Evolutionary conservation across 306 rosid species (phyloP).

Genomic region (Mimosa pudica): DNA sequence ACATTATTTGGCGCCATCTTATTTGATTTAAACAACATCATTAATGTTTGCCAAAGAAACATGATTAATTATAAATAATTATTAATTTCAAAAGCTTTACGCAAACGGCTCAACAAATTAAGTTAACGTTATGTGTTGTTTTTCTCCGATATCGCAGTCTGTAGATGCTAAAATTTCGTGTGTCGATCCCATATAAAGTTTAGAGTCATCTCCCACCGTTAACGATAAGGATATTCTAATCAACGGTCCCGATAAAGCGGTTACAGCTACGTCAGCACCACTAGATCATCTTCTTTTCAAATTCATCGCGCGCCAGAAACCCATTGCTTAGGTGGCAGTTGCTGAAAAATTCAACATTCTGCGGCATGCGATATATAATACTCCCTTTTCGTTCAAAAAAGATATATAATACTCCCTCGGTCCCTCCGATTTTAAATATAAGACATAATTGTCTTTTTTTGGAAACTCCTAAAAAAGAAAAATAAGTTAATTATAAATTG

Average conservation of each 20-base stretch:
- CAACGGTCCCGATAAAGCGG: not conserved
- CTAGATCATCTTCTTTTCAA: constrained; percentile 36
- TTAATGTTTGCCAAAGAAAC: too few relatives aligned
- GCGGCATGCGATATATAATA: not conserved
- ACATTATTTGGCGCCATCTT: too few relatives aligned
- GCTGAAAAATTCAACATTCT: not conserved
- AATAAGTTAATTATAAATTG: too few relatives aligned
- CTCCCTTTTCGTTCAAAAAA: not conserved
- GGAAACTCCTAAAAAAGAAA: too few relatives aligned
- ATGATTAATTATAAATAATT: not conserved
- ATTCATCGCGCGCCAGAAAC: constrained; percentile 42
- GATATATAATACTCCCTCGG: too few relatives aligned
- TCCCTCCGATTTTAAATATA: too few relatives aligned
- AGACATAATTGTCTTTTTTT: too few relatives aligned
- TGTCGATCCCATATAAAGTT: not conserved
- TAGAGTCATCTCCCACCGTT: not conserved
- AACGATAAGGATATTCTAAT: not conserved
- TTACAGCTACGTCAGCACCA: constrained; percentile 25
- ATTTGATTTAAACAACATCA: too few relatives aligned
- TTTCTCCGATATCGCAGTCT: not conserved
- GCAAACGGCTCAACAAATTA: not conserved
- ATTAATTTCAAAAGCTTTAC: not conserved
- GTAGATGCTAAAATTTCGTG: not conserved
- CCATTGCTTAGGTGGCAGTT: constrained; percentile 13
- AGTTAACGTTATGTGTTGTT: not conserved